These are phyloP conservation scores for Daldinia caldariorum DNA, from an alignment of 495 filamentous ascomycete species.

Conservation along the genomic window DNA sequence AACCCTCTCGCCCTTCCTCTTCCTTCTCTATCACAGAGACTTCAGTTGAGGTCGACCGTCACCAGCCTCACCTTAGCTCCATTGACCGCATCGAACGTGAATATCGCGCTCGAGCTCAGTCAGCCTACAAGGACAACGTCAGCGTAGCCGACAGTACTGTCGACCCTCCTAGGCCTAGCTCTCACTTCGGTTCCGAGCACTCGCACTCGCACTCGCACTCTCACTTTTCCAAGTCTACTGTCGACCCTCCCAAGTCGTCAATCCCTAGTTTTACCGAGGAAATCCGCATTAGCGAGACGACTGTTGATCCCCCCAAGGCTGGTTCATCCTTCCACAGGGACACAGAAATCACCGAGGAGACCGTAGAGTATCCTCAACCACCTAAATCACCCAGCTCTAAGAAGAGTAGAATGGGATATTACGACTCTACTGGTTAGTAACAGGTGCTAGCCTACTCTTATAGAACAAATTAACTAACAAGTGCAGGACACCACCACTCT, in stretches of 20 bases:
- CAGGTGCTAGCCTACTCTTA: neutral
- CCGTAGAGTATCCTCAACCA: slow-evolving; percentile 56
- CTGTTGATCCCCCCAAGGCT: slow-evolving; percentile 59
- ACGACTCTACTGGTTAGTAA: slow-evolving; percentile 84
- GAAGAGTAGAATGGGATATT: slow-evolving; percentile 93
- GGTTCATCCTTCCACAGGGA: slow-evolving; percentile 53
- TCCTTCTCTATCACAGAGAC: slow-evolving; percentile 68
- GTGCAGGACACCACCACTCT: slow-evolving; percentile 85
- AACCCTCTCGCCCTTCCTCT: slow-evolving; percentile 57
- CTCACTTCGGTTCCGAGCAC: slow-evolving; percentile 47
- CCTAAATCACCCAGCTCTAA: slow-evolving; percentile 42
- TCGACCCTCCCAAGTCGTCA: slow-evolving; percentile 46
- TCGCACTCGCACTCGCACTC: neutral
- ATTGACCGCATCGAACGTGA: slow-evolving; percentile 87
- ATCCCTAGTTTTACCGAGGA: slow-evolving; percentile 36
- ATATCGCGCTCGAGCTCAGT: slow-evolving; percentile 81
- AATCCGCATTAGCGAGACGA: slow-evolving; percentile 59
- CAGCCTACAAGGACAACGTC: slow-evolving; percentile 55
- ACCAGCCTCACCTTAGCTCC: slow-evolving; percentile 61
- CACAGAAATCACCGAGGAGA: slow-evolving; percentile 51
- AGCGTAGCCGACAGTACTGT: slow-evolving; percentile 51
- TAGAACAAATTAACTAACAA: slow-evolving; percentile 24
- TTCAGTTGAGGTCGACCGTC: slow-evolving; percentile 68
- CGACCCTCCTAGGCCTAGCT: slow-evolving; percentile 41
- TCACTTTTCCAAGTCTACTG: slow-evolving; percentile 48